These are phyloP conservation scores for Prunus salicina DNA, from an alignment of 306 rosid species.

Conservation along the genomic window DNA sequence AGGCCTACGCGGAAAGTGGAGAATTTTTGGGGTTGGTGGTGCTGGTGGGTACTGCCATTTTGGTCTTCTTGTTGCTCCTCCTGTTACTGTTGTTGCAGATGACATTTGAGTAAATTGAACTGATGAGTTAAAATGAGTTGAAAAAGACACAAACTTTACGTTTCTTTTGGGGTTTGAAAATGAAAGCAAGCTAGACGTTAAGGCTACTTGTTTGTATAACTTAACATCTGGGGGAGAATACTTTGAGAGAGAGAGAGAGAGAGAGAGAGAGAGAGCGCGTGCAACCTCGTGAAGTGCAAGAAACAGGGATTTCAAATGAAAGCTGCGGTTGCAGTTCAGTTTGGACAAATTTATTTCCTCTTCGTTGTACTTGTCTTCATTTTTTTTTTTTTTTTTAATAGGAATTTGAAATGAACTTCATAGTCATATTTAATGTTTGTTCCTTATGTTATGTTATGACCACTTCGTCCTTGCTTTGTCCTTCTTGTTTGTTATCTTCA, in stretches of 20 bases:
- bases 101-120: slow-evolving; percentile 29
- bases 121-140: background rate
- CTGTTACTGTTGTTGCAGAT: slow-evolving; percentile 26
- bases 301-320: slow-evolving; percentile 87
- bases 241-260: slow-evolving; percentile 7
- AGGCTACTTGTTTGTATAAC: background rate
- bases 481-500: too few species aligned
- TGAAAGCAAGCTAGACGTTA: slow-evolving; percentile 2
- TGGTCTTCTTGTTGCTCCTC: slow-evolving; percentile 41
- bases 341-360: slow-evolving; percentile 1
- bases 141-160: background rate
- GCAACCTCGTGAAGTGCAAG: slow-evolving; percentile 84
- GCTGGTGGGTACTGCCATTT: slow-evolving; percentile 78
- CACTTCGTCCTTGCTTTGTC: background rate
- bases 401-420: slow-evolving; percentile 33
- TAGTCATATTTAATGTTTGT: slow-evolving; percentile 3
- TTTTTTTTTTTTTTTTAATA: background rate
- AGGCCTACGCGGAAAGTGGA: slow-evolving; percentile 69
- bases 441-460: background rate
- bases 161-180: slow-evolving; percentile 16
- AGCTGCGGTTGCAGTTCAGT: slow-evolving; percentile 33
- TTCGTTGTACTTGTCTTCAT: background rate
- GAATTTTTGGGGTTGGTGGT: slow-evolving; percentile 78
- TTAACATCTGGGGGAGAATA: background rate
- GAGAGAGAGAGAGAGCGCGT: slow-evolving; percentile 46